A percentile compares a stretch with the other conserved stretches of the same genome.
phyloP scores from a whole-genome alignment of 164 flowering plant species.

The Aristolochia fimbriata region DNA sequence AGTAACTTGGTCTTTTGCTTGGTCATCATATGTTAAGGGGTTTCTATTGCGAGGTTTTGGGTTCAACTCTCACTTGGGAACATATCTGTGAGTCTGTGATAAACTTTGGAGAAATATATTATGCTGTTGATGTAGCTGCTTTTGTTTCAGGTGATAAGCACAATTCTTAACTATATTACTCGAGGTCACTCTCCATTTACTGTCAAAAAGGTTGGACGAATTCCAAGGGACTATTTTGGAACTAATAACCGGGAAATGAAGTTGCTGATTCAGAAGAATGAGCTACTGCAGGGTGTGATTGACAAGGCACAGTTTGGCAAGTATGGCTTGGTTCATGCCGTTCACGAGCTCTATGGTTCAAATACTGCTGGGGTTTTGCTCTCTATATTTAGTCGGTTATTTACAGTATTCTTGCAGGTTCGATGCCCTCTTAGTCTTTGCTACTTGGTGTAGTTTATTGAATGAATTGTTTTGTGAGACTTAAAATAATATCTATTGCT shows the following conservation, averaged over 20 bases:
- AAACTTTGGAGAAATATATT: too few relatives aligned
- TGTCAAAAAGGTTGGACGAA: slow-evolving; percentile 49
- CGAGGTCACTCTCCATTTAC: slow-evolving; percentile 59
- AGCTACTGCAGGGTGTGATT: slow-evolving; percentile 80
- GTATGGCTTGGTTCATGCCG: slow-evolving; percentile 84
- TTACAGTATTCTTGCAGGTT: slow-evolving; percentile 82
- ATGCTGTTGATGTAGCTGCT: too few relatives aligned
- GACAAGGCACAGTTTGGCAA: slow-evolving; percentile 96
- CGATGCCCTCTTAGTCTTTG: not conserved
- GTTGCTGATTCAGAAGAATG: slow-evolving; percentile 49
- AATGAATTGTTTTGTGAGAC: too few relatives aligned
- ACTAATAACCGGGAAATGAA: slow-evolving; percentile 35
- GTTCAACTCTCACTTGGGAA: too few relatives aligned
- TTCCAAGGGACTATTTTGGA: slow-evolving; percentile 48
- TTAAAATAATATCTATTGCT: slow-evolving; percentile 7
- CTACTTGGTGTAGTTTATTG: too few relatives aligned
- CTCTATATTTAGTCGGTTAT: slow-evolving; percentile 76
- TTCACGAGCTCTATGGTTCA: slow-evolving; percentile 89
- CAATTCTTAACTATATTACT: slow-evolving; percentile 68
- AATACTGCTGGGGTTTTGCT: slow-evolving; percentile 72
- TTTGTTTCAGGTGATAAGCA: slow-evolving; percentile 64
- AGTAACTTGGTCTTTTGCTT: too few relatives aligned
- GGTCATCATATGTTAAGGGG: too few relatives aligned
- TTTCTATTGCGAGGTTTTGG: too few relatives aligned
- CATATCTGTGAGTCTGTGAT: too few relatives aligned